Conservation (phyloP, 179 eudicot genomes). For the Beta macrorhiza region DNA sequence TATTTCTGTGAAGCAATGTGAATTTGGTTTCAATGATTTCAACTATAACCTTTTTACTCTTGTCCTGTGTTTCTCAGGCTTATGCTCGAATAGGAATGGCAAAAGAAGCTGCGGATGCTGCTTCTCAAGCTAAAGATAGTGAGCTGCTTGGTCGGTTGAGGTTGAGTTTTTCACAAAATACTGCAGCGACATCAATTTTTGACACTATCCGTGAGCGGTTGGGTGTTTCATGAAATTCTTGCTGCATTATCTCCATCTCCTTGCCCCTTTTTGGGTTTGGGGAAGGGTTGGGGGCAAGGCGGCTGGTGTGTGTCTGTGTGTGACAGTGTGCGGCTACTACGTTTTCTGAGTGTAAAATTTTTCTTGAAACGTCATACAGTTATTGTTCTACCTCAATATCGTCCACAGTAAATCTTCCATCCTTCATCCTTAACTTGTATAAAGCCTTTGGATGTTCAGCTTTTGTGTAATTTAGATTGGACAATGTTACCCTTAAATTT, state of each 20-base stretch:
- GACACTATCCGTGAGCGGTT: constrained; percentile 76
- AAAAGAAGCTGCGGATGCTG: constrained; percentile 97
- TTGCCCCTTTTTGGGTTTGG: neutral
- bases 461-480: too few species aligned
- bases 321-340: neutral
- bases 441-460: too few species aligned
- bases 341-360: constrained; percentile 1
- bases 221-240: constrained; percentile 51
- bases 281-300: neutral
- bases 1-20: neutral
- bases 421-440: too few species aligned
- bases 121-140: constrained; percentile 80
- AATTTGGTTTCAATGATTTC: neutral
- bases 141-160: constrained; percentile 77
- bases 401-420: too few species aligned
- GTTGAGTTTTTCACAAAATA: constrained; percentile 69
- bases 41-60: neutral
- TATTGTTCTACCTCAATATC: neutral
- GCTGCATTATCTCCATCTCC: neutral
- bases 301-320: neutral
- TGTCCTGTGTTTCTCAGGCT: constrained; percentile 47
- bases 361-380: neutral
- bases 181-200: constrained; percentile 77
- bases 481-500: too few species aligned
- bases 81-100: constrained; percentile 95